A percentile compares a stretch with the other conserved stretches of the same genome.
phyloP scores from a whole-genome alignment of 2,329 filamentous ascomycete species.

The Aspergillus pseudonomiae region DNA sequence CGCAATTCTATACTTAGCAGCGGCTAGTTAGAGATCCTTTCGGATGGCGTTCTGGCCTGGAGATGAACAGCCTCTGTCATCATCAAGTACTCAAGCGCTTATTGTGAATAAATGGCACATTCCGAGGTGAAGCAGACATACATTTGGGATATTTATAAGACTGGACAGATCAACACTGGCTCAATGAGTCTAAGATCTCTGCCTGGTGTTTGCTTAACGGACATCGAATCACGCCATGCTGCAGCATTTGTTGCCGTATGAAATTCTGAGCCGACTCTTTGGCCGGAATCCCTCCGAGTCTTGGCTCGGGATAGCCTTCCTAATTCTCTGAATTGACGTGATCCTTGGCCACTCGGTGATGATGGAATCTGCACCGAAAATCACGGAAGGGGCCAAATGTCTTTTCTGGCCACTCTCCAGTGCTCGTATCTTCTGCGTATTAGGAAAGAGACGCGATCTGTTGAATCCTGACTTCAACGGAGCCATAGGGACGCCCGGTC shows the following conservation, averaged over 20 bases:
- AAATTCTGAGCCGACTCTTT: not conserved
- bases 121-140: no score
- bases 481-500: not conserved
- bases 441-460: no score
- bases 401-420: no score
- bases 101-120: not conserved
- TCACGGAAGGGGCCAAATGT: no score
- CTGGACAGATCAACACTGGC: no score
- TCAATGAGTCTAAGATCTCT: not conserved
- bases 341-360: not conserved
- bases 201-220: not conserved
- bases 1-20: no score
- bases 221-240: not conserved
- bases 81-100: no score
- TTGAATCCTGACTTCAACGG: no score
- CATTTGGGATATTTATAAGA: rapidly evolving
- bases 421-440: no score
- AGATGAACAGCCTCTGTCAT: no score
- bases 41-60: not conserved
- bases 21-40: no score
- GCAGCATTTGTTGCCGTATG: not conserved
- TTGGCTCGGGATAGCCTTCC: not conserved
- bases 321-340: not conserved
- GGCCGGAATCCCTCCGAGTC: not conserved
- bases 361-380: no score